A percentile compares a stretch with the other conserved stretches of the same genome.
These are phyloP conservation scores for Suillus spraguei DNA, from an alignment of 768 basidiomycete genomes.

Conservation along the genomic window DNA sequence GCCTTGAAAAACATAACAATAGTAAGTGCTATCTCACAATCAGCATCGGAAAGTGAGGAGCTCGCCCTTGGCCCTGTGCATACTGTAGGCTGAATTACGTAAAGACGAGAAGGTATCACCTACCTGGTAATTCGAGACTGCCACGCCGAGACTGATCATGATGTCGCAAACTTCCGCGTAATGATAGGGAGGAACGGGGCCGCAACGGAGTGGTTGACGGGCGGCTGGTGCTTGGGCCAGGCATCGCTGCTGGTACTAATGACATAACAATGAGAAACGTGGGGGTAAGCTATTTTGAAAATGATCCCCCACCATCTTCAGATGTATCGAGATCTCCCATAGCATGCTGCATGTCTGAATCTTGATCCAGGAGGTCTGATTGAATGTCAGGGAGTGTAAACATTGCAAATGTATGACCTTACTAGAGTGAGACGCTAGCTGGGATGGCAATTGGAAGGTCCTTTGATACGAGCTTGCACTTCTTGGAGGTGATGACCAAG, in stretches of 20 bases:
- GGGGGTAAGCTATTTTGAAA: background rate
- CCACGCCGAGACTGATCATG: conserved; percentile 15
- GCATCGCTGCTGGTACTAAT: conserved; percentile 19
- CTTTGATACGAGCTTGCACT: conserved; percentile 58
- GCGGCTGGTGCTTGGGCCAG: conserved; percentile 13
- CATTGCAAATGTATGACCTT: conserved; percentile 21
- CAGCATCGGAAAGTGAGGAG: conserved; percentile 27
- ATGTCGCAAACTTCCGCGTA: conserved; percentile 9
- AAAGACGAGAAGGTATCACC: conserved; percentile 6
- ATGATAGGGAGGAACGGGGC: conserved; percentile 21
- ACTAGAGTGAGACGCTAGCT: conserved; percentile 58
- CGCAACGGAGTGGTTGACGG: conserved; percentile 11
- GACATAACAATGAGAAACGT: background rate
- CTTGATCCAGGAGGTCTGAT: conserved; percentile 66
- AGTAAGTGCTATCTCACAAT: conserved; percentile 29
- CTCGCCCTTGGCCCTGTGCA: conserved; percentile 31
- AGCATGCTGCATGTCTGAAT: conserved; percentile 72
- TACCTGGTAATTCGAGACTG: conserved; percentile 22
- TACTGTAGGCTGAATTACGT: conserved; percentile 10
- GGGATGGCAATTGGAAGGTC: conserved; percentile 57
- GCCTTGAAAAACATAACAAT: background rate
- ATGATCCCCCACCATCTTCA: conserved; percentile 39
- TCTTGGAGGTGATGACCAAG: conserved; percentile 45
- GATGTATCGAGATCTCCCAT: conserved; percentile 59
- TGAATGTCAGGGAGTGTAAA: conserved; percentile 9